Conservation (phyloP, 352 stramenopile species). For the Globisporangium nunn region DNA sequence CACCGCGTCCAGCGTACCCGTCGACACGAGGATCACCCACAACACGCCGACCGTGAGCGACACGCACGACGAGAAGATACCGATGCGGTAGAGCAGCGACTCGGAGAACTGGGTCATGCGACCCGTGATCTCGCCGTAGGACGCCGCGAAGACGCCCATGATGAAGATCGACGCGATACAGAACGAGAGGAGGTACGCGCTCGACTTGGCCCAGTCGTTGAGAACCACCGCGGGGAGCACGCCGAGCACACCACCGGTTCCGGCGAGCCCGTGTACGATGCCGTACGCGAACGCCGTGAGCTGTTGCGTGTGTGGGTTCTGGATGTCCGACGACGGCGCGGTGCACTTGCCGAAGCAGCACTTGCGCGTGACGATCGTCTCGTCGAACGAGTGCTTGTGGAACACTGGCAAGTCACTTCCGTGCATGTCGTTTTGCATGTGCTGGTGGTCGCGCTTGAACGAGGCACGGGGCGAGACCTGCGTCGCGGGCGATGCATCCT, state of each 20-base stretch:
- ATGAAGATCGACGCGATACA: conserved; percentile 85
- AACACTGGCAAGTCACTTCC: neutral
- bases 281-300: conserved; percentile 75
- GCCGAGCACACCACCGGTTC: conserved; percentile 50
- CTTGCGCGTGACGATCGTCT: conserved; percentile 18
- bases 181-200: conserved; percentile 83
- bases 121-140: conserved; percentile 74
- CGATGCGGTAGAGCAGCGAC: conserved; percentile 57
- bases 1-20: conserved; percentile 59
- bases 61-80: conserved; percentile 64
- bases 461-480: no score
- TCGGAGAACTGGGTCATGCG: conserved; percentile 45
- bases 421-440: neutral
- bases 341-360: neutral
- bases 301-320: conserved; percentile 52
- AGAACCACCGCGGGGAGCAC: conserved; percentile 83
- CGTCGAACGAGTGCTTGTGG: neutral
- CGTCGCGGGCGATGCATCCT: neutral
- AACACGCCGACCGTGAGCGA: conserved; percentile 64
- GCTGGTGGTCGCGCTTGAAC: neutral
- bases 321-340: conserved; percentile 10
- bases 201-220: conserved; percentile 56
- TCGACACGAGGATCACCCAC: conserved; percentile 71
- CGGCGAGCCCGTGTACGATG: conserved; percentile 79
- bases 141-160: conserved; percentile 86